Percentiles rank a stretch among this genome's conserved stretches.
These are phyloP conservation scores for Strigomonas culicis DNA, from an alignment of 208 protist species.

Conservation along the genomic window DNA sequence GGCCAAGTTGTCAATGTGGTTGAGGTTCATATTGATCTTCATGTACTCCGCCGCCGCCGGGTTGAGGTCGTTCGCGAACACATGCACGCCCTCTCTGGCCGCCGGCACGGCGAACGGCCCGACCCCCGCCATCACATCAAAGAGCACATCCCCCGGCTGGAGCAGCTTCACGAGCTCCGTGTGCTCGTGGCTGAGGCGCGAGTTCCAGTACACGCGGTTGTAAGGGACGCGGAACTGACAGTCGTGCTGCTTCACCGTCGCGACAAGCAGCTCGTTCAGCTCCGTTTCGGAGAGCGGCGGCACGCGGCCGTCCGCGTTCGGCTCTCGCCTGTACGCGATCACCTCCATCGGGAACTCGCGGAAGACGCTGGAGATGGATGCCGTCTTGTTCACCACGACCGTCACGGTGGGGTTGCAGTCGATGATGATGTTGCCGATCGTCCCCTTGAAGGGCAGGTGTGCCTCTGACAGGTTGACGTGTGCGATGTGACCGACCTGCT, in stretches of 20 bases:
- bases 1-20: slow-evolving; percentile 59
- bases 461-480: slow-evolving; percentile 95
- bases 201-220: slow-evolving; percentile 98
- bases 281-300: slow-evolving; percentile 2
- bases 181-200: slow-evolving; percentile 94
- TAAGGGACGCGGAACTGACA: slow-evolving; percentile 95
- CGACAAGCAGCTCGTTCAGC: slow-evolving; percentile 45
- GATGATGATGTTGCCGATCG: slow-evolving; percentile 95
- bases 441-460: slow-evolving; percentile 84
- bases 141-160: slow-evolving; percentile 64
- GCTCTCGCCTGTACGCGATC: slow-evolving; percentile 51
- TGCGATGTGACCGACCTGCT: slow-evolving; percentile 95
- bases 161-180: slow-evolving; percentile 82
- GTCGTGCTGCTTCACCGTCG: slow-evolving; percentile 90
- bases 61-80: slow-evolving; percentile 98
- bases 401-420: slow-evolving; percentile 92
- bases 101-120: slow-evolving; percentile 97
- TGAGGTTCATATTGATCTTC: slow-evolving; percentile 84
- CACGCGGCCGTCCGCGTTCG: slow-evolving; percentile 36
- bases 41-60: slow-evolving; percentile 91
- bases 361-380: slow-evolving; percentile 93
- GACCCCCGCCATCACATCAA: slow-evolving; percentile 97
- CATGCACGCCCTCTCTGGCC: slow-evolving; percentile 69
- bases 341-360: slow-evolving; percentile 97
- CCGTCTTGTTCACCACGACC: slow-evolving; percentile 97